Base-by-base conservation (phyloP, 345 rosid genomes). In the Eucalyptus pauciflora region DNA sequence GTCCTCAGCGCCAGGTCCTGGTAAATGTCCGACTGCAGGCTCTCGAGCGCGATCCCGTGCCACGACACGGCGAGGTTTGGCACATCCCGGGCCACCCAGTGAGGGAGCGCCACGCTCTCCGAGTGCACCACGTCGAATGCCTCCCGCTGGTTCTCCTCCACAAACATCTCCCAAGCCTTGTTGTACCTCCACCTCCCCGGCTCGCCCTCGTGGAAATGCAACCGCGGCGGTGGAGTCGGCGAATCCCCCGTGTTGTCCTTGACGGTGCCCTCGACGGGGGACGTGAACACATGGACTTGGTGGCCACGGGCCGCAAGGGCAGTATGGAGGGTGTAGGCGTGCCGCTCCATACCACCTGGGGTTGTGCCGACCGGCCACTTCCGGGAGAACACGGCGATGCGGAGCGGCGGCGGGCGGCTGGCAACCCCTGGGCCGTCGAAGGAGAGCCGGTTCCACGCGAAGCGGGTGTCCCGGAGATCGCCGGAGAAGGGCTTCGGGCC, bases 301-400 rank as follows among this genome's bases (percentile, higher is more conserved):
- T 98, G 99, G 20, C 99, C 99, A 13, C 98, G 93, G 18, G 89
- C 93, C 16, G 99, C 95, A 56, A 98, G 92, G 50, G 96, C 97
- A 2, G 95, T 92, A 88, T 98, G 97, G 22, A 98, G 93, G 37
- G 99, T 95, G 87, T 91, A 88, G 45, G 99, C 99, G 5, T 98
- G 99, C n/a, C 98, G 97, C 89, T 98, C 99, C 99, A 98, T 98
- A 80, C 99, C 99, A 0, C 99, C 99, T 0, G 99, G 99, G 56
- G 91, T 88, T 2, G 98, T 89, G 1, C 95, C 95, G 2, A 94
- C 60, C 0, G 99, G 99, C 99, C 99, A 98, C 91, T 98, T 98
- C 41, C 99, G 89, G 31, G 98, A 95, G 91, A 98, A 98, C 43
- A 96, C 99, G 1, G 99, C 99, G 25, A 98, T 92, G 76, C 90